Percentiles rank a stretch among this genome's conserved stretches.
Evolutionary conservation across 768 basidiomycete species (phyloP).

Genomic region (Amanita rubescens): DNA sequence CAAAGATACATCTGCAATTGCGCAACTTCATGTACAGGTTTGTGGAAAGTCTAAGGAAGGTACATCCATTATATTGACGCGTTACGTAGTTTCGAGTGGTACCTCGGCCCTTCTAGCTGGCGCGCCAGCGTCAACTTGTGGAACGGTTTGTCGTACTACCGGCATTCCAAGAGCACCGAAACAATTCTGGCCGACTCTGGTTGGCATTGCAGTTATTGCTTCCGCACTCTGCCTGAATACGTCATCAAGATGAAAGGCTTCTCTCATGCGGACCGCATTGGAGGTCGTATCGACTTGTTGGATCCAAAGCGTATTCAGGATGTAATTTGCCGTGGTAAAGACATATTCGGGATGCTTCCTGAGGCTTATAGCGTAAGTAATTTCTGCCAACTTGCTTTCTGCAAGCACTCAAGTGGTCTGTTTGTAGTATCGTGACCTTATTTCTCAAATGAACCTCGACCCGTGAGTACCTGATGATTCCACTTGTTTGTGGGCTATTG

Average conservation of each 20-base stretch:
- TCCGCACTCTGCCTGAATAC: slow-evolving; percentile 51
- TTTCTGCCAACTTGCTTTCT: background rate
- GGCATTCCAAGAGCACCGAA: slow-evolving; percentile 41
- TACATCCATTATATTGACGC: background rate
- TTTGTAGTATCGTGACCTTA: slow-evolving; percentile 42
- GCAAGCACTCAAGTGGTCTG: background rate
- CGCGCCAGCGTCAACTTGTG: slow-evolving; percentile 46
- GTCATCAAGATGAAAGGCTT: slow-evolving; percentile 52
- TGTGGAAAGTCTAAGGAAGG: slow-evolving; percentile 8
- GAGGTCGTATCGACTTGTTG: slow-evolving; percentile 37
- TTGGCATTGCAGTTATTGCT: slow-evolving; percentile 67
- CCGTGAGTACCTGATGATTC: slow-evolving; percentile 29
- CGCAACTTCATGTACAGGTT: slow-evolving; percentile 55
- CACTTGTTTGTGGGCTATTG: background rate
- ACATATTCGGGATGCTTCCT: slow-evolving; percentile 60
- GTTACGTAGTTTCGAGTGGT: slow-evolving; percentile 45
- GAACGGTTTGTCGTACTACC: slow-evolving; percentile 35
- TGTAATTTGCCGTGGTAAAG: slow-evolving; percentile 51
- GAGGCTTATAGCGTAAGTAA: slow-evolving; percentile 46
- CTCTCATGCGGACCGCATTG: slow-evolving; percentile 57
- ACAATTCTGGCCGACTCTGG: slow-evolving; percentile 52
- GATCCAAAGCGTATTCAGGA: slow-evolving; percentile 46
- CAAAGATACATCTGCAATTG: slow-evolving; percentile 51
- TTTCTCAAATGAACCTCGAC: slow-evolving; percentile 44
- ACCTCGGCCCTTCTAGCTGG: slow-evolving; percentile 46